These are phyloP conservation scores for Sicyos baderoa DNA, from an alignment of 306 rosid species.

Conservation along the genomic window DNA sequence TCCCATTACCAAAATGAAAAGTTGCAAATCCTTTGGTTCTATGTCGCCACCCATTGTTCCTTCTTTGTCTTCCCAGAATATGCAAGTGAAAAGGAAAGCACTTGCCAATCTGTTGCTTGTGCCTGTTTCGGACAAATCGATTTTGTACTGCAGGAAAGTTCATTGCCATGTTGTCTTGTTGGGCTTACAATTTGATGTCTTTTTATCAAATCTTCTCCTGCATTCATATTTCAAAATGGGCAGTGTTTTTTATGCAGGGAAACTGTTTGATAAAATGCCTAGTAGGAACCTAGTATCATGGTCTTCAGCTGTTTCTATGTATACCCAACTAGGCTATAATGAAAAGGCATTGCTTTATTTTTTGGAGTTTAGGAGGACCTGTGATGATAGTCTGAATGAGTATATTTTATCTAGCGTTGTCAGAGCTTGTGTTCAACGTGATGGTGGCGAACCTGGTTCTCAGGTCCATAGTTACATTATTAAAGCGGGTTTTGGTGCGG, in stretches of 20 bases:
- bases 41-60: conserved; percentile 22
- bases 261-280: no score
- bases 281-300: conserved; percentile 56
- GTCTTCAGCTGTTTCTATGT: conserved; percentile 79
- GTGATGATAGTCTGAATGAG: conserved; percentile 44
- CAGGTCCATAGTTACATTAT: conserved; percentile 56
- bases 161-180: conserved; percentile 52
- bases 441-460: conserved; percentile 36
- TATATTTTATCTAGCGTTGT: conserved; percentile 61
- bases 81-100: conserved; percentile 34
- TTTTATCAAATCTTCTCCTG: conserved; percentile 56
- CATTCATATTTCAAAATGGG: conserved; percentile 29
- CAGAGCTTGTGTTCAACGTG: conserved; percentile 56
- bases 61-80: conserved; percentile 23
- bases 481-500: conserved; percentile 52
- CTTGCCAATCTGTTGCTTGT: conserved; percentile 45
- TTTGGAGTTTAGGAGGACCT: conserved; percentile 37
- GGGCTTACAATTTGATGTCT: conserved; percentile 53
- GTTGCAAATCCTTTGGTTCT: conserved; percentile 23
- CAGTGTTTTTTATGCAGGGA: conserved; percentile 38
- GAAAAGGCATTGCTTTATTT: conserved; percentile 50
- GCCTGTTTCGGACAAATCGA: conserved; percentile 25
- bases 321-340: conserved; percentile 38
- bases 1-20: neutral
- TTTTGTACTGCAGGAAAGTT: conserved; percentile 27